A percentile compares a stretch with the other conserved stretches of the same genome.
Evolutionary conservation across 208 protist species (phyloP).

Genomic region (Novymonas esmeraldas): DNA sequence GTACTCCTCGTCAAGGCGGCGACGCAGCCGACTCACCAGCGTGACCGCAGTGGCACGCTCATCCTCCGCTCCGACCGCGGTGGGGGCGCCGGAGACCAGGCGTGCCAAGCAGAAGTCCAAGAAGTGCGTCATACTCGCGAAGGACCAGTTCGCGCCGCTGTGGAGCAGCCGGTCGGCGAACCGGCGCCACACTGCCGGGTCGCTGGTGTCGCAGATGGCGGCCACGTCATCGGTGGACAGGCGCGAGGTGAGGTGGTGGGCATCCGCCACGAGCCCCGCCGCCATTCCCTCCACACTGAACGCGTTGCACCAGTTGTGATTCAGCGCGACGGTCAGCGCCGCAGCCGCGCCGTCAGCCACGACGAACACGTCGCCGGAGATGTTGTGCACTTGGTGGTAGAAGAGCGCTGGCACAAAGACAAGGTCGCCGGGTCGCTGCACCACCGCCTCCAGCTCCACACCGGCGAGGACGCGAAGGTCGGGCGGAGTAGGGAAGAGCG

Average conservation of each 20-base stretch:
- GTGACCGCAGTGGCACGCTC: neutral
- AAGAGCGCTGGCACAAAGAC: conserved; percentile 84
- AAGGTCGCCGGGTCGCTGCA: conserved; percentile 78
- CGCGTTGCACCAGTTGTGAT: conserved; percentile 91
- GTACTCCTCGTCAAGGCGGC: neutral
- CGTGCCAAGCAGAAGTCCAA: conserved; percentile 30
- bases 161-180: conserved; percentile 66
- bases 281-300: conserved; percentile 71
- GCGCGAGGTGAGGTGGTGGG: conserved; percentile 30
- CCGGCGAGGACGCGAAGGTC: conserved; percentile 70
- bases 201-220: conserved; percentile 43
- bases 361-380: conserved; percentile 43
- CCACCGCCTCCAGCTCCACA: conserved; percentile 42
- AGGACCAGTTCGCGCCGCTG: conserved; percentile 70
- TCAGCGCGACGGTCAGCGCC: conserved; percentile 68
- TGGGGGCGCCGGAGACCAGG: neutral
- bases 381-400: conserved; percentile 88
- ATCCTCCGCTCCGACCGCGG: conserved; percentile 4
- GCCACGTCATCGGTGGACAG: conserved; percentile 46
- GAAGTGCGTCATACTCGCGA: conserved; percentile 49
- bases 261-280: conserved; percentile 51
- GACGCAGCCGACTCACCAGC: conserved; percentile 1
- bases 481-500: conserved; percentile 42
- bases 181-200: conserved; percentile 34
- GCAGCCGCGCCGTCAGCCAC: neutral